These are phyloP conservation scores for Daldinia loculata DNA, from an alignment of 495 filamentous ascomycete species.

Conservation along the genomic window DNA sequence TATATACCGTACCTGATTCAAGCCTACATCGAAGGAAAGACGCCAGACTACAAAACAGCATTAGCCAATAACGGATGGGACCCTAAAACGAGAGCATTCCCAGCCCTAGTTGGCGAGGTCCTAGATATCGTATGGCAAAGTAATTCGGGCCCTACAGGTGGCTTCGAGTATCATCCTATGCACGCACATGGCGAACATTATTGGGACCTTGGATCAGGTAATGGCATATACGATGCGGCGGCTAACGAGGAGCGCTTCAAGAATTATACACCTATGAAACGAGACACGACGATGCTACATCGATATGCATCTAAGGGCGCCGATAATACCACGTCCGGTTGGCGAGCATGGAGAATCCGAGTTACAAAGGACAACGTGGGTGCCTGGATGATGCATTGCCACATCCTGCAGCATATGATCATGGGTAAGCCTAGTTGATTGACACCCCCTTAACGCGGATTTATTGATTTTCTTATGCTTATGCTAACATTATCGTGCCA, in stretches of 20 bases:
- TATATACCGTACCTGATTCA: conserved; percentile 62
- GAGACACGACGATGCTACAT: conserved; percentile 67
- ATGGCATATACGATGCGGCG: conserved; percentile 62
- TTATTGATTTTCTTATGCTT: background rate
- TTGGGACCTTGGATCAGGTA: conserved; percentile 67
- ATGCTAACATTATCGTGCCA: conserved; percentile 3
- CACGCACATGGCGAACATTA: conserved; percentile 67
- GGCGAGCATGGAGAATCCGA: conserved; percentile 66
- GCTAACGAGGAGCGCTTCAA: conserved; percentile 60
- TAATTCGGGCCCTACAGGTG: conserved; percentile 59
- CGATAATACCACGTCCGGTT: conserved; percentile 57
- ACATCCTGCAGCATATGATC: conserved; percentile 65
- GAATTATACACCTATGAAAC: conserved; percentile 53
- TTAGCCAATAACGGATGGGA: conserved; percentile 62
- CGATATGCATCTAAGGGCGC: conserved; percentile 51
- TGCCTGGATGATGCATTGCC: conserved; percentile 73
- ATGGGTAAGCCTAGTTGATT: conserved; percentile 50
- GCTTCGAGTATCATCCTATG: conserved; percentile 67
- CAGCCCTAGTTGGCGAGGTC: conserved; percentile 65
- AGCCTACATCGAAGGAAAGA: conserved; percentile 59
- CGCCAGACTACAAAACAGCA: conserved; percentile 55
- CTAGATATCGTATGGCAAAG: conserved; percentile 67
- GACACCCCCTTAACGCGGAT: background rate
- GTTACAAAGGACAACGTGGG: conserved; percentile 57
- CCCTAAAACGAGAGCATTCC: conserved; percentile 58